These are phyloP conservation scores for Xerocomus spinulosus DNA, from an alignment of 768 basidiomycete genomes.

Conservation along the genomic window DNA sequence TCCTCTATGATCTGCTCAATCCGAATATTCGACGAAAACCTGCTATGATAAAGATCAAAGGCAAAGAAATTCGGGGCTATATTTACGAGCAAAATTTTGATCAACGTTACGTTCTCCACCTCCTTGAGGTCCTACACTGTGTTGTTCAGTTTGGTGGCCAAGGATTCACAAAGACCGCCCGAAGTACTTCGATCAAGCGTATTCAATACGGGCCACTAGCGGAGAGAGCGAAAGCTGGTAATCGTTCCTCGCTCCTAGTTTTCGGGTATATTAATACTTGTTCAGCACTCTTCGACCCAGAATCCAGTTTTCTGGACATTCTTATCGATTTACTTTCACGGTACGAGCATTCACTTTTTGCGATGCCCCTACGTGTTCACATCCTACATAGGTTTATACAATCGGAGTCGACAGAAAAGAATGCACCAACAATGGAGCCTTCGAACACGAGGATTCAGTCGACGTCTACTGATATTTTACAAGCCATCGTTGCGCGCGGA, in stretches of 20 bases:
- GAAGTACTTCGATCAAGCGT: conserved; percentile 57
- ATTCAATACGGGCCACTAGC: conserved; percentile 61
- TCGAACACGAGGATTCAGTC: conserved; percentile 68
- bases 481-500: conserved; percentile 75
- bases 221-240: conserved; percentile 59
- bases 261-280: conserved; percentile 5
- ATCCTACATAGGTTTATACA: conserved; percentile 56
- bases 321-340: conserved; percentile 68
- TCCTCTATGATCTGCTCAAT: conserved; percentile 73
- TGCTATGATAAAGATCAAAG: conserved; percentile 49
- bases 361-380: conserved; percentile 1
- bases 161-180: conserved; percentile 74
- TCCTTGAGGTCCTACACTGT: conserved; percentile 72
- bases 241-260: conserved; percentile 11
- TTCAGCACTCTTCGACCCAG: conserved; percentile 40
- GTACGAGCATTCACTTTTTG: conserved; percentile 53
- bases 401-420: conserved; percentile 61
- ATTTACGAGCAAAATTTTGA: conserved; percentile 74
- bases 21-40: conserved; percentile 56
- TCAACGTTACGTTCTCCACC: conserved; percentile 63
- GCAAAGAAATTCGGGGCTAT: conserved; percentile 63
- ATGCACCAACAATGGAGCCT: conserved; percentile 50
- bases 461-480: conserved; percentile 73
- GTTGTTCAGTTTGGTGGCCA: conserved; percentile 86
- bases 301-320: conserved; percentile 72